Evolutionary conservation across 116 monocot species (phyloP).

Genomic region (Cymodocea nodosa): DNA sequence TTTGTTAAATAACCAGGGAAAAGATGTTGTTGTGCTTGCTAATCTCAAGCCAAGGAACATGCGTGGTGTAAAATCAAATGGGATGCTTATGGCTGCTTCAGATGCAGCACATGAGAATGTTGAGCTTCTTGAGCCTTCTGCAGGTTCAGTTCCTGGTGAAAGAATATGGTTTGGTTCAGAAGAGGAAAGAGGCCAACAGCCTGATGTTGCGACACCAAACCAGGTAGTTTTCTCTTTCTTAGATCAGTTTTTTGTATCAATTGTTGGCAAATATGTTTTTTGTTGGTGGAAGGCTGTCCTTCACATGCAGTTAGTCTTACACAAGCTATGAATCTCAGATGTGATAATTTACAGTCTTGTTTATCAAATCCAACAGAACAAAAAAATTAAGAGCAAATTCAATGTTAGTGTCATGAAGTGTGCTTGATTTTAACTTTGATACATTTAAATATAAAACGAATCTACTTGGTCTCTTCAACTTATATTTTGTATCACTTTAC

Average conservation of each 20-base stretch:
- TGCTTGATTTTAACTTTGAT: too few species aligned
- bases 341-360: too few species aligned
- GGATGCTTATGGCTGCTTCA: slow-evolving; percentile 98
- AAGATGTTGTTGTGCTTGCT: slow-evolving; percentile 68
- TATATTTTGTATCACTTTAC: too few species aligned
- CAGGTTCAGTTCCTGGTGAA: slow-evolving; percentile 75
- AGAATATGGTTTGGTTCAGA: slow-evolving; percentile 86
- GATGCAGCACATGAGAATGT: slow-evolving; percentile 74
- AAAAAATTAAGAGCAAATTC: too few species aligned
- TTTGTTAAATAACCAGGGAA: slow-evolving; percentile 26
- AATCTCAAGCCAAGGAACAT: slow-evolving; percentile 97
- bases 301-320: too few species aligned
- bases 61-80: slow-evolving; percentile 92
- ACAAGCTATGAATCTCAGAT: too few species aligned
- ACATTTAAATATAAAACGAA: too few species aligned
- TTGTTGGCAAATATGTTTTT: too few species aligned
- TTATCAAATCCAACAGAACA: too few species aligned
- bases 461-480: too few species aligned
- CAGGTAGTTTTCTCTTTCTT: slow-evolving; percentile 28
- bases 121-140: slow-evolving; percentile 79
- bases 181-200: slow-evolving; percentile 42
- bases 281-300: too few species aligned
- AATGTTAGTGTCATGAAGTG: too few species aligned
- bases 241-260: not conserved
- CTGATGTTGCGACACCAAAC: slow-evolving; percentile 74